Conservation (phyloP, 441 rosid genomes). For the Melastoma candidum region DNA sequence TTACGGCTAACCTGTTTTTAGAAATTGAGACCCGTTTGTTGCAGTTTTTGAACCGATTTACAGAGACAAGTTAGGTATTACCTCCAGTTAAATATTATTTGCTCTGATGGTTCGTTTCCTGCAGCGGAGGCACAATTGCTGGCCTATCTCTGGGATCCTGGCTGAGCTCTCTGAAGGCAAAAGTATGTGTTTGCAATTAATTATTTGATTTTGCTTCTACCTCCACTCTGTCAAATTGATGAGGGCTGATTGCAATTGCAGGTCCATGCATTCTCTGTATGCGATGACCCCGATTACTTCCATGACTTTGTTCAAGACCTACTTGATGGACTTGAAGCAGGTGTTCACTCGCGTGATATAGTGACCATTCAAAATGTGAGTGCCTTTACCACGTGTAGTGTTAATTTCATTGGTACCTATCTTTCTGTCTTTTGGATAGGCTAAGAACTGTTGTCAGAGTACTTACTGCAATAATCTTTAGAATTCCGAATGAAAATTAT, state of each 20-base stretch:
- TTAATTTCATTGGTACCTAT: neutral
- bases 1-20: too few relatives aligned
- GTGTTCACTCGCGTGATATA: slow-evolving; percentile 57
- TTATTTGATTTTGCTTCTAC: slow-evolving; percentile 4
- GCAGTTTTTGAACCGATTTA: too few relatives aligned
- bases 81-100: neutral
- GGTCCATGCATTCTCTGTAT: slow-evolving; percentile 93
- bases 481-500: too few relatives aligned
- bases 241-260: slow-evolving; percentile 19
- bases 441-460: neutral
- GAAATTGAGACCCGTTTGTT: too few relatives aligned
- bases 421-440: neutral
- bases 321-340: slow-evolving; percentile 72
- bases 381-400: slow-evolving; percentile 1
- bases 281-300: slow-evolving; percentile 91
- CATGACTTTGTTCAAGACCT: slow-evolving; percentile 75
- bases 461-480: too few relatives aligned
- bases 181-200: slow-evolving; percentile 32
- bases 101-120: slow-evolving; percentile 13
- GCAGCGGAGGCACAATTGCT: slow-evolving; percentile 84
- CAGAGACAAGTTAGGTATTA: too few relatives aligned
- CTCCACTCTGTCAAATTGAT: slow-evolving; percentile 7
- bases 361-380: slow-evolving; percentile 68
- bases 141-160: slow-evolving; percentile 79
- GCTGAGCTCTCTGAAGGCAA: slow-evolving; percentile 69